Conservation (phyloP, 352 stramenopile species). For the Globisporangium apiculatum region DNA sequence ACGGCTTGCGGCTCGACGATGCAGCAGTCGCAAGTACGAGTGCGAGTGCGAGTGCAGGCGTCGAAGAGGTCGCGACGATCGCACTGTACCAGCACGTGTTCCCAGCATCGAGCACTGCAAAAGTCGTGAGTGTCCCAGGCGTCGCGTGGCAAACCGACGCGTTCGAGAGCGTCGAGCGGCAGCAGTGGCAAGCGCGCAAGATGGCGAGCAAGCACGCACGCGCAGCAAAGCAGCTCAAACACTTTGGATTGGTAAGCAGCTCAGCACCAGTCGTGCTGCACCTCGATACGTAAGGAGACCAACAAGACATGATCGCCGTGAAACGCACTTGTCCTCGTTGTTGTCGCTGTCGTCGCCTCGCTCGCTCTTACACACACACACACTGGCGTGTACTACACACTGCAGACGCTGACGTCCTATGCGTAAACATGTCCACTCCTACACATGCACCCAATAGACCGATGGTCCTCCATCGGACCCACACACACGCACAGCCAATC, state of each 20-base stretch:
- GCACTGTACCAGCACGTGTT: slow-evolving; percentile 88
- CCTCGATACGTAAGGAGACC: not conserved
- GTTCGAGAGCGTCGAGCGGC: slow-evolving; percentile 58
- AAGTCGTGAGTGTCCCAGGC: slow-evolving; percentile 73
- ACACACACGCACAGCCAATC: not conserved
- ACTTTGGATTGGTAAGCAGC: slow-evolving; percentile 30
- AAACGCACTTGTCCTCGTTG: too few relatives aligned
- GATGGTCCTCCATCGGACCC: too few relatives aligned
- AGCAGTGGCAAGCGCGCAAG: slow-evolving; percentile 91
- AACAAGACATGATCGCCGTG: not conserved
- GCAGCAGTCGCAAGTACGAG: slow-evolving; percentile 2
- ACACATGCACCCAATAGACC: not conserved
- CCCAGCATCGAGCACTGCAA: slow-evolving; percentile 48
- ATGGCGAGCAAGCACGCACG: slow-evolving; percentile 92
- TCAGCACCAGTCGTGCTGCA: not conserved
- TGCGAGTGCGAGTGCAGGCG: slow-evolving; percentile 34
- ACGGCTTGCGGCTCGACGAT: slow-evolving; percentile 61
- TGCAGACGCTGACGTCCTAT: too few relatives aligned
- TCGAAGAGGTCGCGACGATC: slow-evolving; percentile 94
- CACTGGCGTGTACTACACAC: too few relatives aligned
- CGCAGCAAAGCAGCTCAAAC: slow-evolving; percentile 64
- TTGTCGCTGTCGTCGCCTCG: too few relatives aligned
- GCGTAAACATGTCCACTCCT: not conserved
- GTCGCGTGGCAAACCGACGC: slow-evolving; percentile 79
- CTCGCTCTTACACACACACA: too few relatives aligned